Evolutionary conservation across 2,329 filamentous ascomycete genomes (phyloP).

Genomic region (Aspergillus proliferans): DNA sequence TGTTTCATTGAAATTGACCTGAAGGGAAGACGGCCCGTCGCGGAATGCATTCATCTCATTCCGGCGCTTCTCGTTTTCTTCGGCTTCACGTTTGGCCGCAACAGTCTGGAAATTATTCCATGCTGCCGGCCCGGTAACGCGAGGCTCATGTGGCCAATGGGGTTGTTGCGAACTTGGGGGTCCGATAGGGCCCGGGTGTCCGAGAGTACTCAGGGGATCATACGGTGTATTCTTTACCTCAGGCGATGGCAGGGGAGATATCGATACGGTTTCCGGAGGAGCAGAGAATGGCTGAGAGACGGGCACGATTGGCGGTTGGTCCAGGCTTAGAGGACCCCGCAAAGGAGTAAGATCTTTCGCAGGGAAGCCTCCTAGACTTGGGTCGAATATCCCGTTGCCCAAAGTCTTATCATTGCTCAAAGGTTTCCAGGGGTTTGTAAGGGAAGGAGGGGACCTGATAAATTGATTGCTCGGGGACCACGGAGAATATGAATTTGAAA

Average conservation of each 20-base stretch:
- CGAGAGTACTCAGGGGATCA: conserved; percentile 36
- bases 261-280: conserved; percentile 28
- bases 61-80: conserved; percentile 36
- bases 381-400: conserved; percentile 60
- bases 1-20: conserved; percentile 38
- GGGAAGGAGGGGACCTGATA: conserved; percentile 24
- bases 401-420: conserved; percentile 51
- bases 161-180: conserved; percentile 35
- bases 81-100: conserved; percentile 35
- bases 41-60: conserved; percentile 34
- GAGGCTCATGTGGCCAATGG: conserved; percentile 25
- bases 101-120: conserved; percentile 42
- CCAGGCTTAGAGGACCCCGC: conserved; percentile 35
- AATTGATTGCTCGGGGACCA: conserved; percentile 34
- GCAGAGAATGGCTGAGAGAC: conserved; percentile 26
- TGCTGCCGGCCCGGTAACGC: conserved; percentile 26
- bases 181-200: conserved; percentile 41
- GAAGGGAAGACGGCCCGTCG: conserved; percentile 29
- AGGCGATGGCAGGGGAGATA: conserved; percentile 33
- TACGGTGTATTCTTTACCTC: conserved; percentile 32
- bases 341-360: conserved; percentile 37
- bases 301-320: conserved; percentile 32
- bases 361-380: conserved; percentile 44
- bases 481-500: conserved; percentile 30
- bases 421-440: conserved; percentile 55